phyloP scores from a whole-genome alignment of 768 basidiomycete species.

The Agaricus sinodeliciosus region DNA sequence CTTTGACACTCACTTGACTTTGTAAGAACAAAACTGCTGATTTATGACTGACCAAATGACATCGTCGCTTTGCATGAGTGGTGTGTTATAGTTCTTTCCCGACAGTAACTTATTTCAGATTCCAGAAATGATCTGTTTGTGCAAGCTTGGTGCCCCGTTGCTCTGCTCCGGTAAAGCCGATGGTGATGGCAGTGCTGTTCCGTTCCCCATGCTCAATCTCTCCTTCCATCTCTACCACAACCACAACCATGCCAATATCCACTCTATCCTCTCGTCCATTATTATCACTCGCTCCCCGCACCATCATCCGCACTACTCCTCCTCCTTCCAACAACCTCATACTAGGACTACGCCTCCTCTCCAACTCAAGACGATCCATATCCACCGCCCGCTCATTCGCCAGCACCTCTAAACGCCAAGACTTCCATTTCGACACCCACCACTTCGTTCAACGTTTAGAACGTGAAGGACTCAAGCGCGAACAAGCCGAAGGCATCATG shows the following conservation, averaged over 20 bases:
- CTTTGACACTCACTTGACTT: constrained; percentile 80
- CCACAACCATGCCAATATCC: not conserved
- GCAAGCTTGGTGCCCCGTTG: not conserved
- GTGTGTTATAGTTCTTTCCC: too few species aligned
- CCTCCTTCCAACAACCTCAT: constrained; percentile 1
- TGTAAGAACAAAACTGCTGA: constrained; percentile 95
- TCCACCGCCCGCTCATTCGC: constrained; percentile 22
- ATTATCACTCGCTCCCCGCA: not conserved
- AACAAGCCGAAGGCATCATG: constrained; percentile 97
- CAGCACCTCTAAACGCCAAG: constrained; percentile 19
- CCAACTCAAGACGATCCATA: constrained; percentile 2
- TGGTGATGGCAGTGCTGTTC: not conserved
- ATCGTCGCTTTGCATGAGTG: constrained; percentile 86
- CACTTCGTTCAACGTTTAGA: constrained; percentile 90
- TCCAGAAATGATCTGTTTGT: not conserved
- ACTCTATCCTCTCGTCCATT: not conserved
- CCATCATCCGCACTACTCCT: not conserved
- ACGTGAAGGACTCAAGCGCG: constrained; percentile 80
- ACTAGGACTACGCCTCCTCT: not conserved
- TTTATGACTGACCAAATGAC: constrained; percentile 97
- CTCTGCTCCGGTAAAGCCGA: not conserved
- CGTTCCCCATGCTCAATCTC: not conserved
- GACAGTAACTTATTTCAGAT: not conserved
- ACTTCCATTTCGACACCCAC: constrained; percentile 93
- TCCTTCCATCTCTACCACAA: not conserved